These are phyloP conservation scores for Paecilomyces sp. DNA, from an alignment of 2,329 filamentous ascomycete genomes.

Conservation along the genomic window DNA sequence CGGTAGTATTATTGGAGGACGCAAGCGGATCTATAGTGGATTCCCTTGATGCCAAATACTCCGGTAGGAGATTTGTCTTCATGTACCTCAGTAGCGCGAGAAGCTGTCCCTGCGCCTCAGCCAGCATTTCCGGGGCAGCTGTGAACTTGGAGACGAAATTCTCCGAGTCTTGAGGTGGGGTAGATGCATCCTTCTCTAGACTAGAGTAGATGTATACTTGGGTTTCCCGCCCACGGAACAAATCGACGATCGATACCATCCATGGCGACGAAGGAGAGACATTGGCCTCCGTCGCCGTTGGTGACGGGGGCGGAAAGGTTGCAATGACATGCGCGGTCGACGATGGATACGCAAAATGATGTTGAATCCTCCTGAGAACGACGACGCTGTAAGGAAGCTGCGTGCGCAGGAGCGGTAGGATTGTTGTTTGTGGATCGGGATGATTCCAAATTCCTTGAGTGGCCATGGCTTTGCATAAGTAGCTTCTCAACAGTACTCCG, in stretches of 20 bases:
- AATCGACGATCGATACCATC: conserved; percentile 35
- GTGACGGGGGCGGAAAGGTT: conserved; percentile 19
- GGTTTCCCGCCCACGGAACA: conserved; percentile 31
- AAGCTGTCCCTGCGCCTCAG: conserved; percentile 17
- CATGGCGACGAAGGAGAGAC: conserved; percentile 18
- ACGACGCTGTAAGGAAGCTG: conserved; percentile 32
- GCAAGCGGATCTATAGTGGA: neutral
- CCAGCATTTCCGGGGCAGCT: conserved; percentile 5
- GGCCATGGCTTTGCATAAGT: neutral
- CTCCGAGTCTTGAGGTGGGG: neutral
- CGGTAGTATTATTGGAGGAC: neutral
- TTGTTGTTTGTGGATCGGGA: conserved; percentile 1
- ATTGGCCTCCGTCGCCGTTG: neutral
- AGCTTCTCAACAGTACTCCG: neutral
- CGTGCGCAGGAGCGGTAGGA: conserved; percentile 21
- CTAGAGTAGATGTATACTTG: conserved; percentile 36
- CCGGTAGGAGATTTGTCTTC: conserved; percentile 16
- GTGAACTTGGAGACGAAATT: conserved; percentile 9
- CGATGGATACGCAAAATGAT: conserved; percentile 22
- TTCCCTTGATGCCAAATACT: conserved; percentile 15
- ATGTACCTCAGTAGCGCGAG: conserved; percentile 20
- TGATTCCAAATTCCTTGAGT: conserved; percentile 8
- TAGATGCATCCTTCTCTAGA: conserved; percentile 21
- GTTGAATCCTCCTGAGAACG: conserved; percentile 32
- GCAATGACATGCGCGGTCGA: conserved; percentile 25